Evolutionary conservation across 208 protist genomes (phyloP), one percentile per base, ranked within the genome.

Genomic region (Acanthamoeba triangularis): DNA sequence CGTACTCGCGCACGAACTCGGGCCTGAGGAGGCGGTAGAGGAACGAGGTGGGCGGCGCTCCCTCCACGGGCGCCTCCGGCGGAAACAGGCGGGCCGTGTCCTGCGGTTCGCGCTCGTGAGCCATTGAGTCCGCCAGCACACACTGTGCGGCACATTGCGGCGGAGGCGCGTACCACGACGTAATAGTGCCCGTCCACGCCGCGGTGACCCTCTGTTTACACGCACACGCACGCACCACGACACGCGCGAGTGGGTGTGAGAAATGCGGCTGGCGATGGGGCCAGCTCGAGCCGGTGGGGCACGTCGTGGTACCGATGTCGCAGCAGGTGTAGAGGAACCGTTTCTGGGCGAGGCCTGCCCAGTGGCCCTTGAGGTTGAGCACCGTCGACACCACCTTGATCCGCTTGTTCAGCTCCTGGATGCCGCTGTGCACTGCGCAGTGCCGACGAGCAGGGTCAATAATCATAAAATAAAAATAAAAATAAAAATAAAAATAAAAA

Each of bases 331-430:
- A 49, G 44, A 92, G 54, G 56, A 56, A 92, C 6, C 63, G 33
- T 28, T 69, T 65, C 35, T 69, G 59, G 37, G 54, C 44, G 35
- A 65, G 85, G 54, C 85, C 85, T 10, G 85, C 85, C 85, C 85
- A 92, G 63, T 92, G 85, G 16, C 85, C 85, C 85, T 92, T 92
- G 54, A 92, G 85, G 41, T 92, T 92, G 63, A 92, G 85, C 37
- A 92, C 85, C 20, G 30, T 13, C 20, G 85, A 49, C 23, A 92
- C 54, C 30, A 28, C n/a, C 35, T 74, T 69, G 37, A 92, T 69
- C n/a, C 63, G 54, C 30, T 92, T 92, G 56, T 92, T 92, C 63
- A 92, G 56, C 56, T 92, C 85, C 33, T 85, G n/a, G 30, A 85
- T 85, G 11, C 76, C 76, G 25, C 47, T 85, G 47, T 85, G 76